Percentiles rank a stretch among this genome's conserved stretches.
Conservation (phyloP, 2,329 filamentous ascomycete genomes). For the Ophiostoma quercus region DNA sequence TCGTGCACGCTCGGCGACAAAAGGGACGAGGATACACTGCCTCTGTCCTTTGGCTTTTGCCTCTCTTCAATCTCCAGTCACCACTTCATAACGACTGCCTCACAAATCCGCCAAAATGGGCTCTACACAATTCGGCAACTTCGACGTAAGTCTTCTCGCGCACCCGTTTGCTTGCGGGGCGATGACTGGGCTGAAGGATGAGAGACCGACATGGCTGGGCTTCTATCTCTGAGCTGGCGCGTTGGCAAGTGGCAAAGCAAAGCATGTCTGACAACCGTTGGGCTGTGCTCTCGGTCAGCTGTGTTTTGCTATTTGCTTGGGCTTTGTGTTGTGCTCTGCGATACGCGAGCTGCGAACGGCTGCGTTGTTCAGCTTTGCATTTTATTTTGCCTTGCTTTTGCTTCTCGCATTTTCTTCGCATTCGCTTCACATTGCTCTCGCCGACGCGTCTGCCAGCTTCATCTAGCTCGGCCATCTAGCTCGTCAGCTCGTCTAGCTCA, state of each 20-base stretch:
- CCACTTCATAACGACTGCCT: not conserved
- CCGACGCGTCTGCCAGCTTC: not conserved
- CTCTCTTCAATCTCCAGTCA: not conserved
- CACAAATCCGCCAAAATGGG: constrained; percentile 44
- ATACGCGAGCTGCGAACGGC: not conserved
- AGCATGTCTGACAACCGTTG: not conserved
- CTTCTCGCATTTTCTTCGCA: not conserved
- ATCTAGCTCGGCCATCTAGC: not conserved
- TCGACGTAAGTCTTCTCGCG: constrained; percentile 43
- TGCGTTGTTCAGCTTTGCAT: not conserved
- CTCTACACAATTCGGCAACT: constrained; percentile 58
- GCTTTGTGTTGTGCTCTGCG: not conserved
- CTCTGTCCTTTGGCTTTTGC: not conserved
- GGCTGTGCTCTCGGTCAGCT: not conserved
- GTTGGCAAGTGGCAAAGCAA: not conserved
- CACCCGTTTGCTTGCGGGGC: not conserved
- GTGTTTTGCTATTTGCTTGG: not conserved
- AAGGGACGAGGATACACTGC: constrained; percentile 9
- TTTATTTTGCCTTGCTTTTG: not conserved
- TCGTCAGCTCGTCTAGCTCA: not conserved
- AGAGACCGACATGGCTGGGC: constrained; percentile 13
- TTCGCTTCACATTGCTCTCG: not conserved
- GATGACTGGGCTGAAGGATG: constrained; percentile 11
- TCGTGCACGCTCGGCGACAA: constrained; percentile 1
- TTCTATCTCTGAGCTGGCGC: not conserved